Conservation (phyloP, 139 green algal species). For the Coelastrella sp. region DNA sequence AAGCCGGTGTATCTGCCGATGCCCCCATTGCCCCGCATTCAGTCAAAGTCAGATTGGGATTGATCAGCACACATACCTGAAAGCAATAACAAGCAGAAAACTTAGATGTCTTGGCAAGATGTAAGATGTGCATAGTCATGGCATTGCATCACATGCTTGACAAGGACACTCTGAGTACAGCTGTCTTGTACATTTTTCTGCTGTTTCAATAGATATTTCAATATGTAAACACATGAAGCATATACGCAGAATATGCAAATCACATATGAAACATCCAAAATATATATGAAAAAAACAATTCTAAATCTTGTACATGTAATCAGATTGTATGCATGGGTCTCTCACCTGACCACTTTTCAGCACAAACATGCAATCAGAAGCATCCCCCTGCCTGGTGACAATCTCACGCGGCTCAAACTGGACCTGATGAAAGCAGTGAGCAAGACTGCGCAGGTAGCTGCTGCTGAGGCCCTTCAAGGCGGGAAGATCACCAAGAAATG, state of each 20-base stretch:
- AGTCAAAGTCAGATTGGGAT: conserved; percentile 32
- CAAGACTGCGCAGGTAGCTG: conserved; percentile 27
- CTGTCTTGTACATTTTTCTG: too few species aligned
- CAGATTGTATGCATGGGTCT: too few species aligned
- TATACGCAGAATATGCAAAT: too few species aligned
- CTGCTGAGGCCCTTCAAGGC: conserved; percentile 30
- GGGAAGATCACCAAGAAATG: conserved; percentile 32
- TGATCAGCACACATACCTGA: conserved; percentile 38
- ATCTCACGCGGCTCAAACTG: conserved; percentile 47
- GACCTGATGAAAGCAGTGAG: conserved; percentile 46
- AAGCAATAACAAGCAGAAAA: background rate
- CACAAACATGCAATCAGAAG: conserved; percentile 34
- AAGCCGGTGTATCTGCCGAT: background rate
- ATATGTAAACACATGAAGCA: too few species aligned
- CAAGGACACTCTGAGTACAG: too few species aligned
- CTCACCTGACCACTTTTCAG: conserved; percentile 35
- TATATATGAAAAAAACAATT: too few species aligned
- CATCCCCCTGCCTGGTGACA: conserved; percentile 28
- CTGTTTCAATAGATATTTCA: too few species aligned
- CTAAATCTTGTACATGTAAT: too few species aligned
- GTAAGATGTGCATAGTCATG: too few species aligned
- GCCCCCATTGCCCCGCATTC: background rate
- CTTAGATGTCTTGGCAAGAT: background rate
- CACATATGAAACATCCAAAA: too few species aligned
- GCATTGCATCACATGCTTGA: too few species aligned